Conservation (phyloP, 2,329 filamentous ascomycete genomes). For the Fusarium sp. region DNA sequence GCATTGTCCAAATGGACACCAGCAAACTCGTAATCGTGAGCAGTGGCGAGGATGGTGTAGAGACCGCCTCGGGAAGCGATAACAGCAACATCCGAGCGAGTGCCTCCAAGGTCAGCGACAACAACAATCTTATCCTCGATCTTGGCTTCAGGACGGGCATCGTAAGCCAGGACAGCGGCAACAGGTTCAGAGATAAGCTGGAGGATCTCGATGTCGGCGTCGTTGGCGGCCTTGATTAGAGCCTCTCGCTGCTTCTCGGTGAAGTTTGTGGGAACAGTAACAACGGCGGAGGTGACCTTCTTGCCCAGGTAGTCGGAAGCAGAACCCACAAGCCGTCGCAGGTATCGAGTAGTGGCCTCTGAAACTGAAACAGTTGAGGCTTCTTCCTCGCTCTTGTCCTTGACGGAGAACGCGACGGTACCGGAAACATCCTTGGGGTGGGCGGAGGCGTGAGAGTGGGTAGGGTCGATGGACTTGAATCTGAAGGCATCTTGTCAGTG, state of each 20-base stretch:
- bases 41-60: conserved; percentile 93
- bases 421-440: conserved; percentile 83
- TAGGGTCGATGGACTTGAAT: conserved; percentile 96
- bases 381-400: conserved; percentile 76
- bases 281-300: conserved; percentile 91
- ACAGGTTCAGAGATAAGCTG: conserved; percentile 94
- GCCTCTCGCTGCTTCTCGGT: conserved; percentile 86
- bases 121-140: conserved; percentile 88
- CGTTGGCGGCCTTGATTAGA: conserved; percentile 80
- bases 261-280: conserved; percentile 95
- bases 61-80: conserved; percentile 93
- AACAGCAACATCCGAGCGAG: conserved; percentile 90
- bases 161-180: conserved; percentile 89
- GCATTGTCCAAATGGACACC: conserved; percentile 89
- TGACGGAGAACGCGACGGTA: conserved; percentile 82
- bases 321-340: conserved; percentile 82
- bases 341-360: conserved; percentile 86
- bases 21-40: conserved; percentile 94
- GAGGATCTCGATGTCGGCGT: conserved; percentile 86
- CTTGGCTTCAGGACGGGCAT: conserved; percentile 81
- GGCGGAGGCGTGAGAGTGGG: conserved; percentile 91
- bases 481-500: conserved; percentile 51
- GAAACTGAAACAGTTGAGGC: conserved; percentile 78
- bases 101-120: conserved; percentile 93
- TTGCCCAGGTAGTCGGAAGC: conserved; percentile 94